Evolutionary conservation across 371 early-diverging fungal genomes (phyloP).

Genomic region (Blakeslea trispora): DNA sequence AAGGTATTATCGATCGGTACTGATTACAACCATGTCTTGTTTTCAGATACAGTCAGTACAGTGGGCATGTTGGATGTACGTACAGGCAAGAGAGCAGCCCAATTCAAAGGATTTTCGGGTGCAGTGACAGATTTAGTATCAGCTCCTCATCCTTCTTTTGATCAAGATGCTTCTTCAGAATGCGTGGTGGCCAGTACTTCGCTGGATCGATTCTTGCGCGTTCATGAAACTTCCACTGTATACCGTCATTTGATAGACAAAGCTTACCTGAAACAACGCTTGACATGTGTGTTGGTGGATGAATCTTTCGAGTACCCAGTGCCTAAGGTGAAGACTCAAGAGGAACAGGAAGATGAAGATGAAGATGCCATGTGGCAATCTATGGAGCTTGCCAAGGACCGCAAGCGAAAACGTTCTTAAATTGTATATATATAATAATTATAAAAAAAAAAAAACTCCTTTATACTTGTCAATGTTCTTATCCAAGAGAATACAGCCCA

Average conservation of each 20-base stretch:
- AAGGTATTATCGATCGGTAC: constrained; percentile 48
- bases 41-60: constrained; percentile 77
- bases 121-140: constrained; percentile 61
- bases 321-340: constrained; percentile 28
- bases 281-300: constrained; percentile 72
- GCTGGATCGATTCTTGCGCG: constrained; percentile 76
- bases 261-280: constrained; percentile 80
- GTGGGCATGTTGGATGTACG: constrained; percentile 69
- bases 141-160: constrained; percentile 29
- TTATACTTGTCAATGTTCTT: too few species aligned
- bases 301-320: constrained; percentile 45
- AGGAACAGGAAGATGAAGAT: constrained; percentile 48
- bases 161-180: constrained; percentile 11
- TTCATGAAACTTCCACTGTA: constrained; percentile 67
- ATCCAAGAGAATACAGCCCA: too few species aligned
- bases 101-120: constrained; percentile 73
- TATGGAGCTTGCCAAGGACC: constrained; percentile 23
- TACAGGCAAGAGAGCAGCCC: constrained; percentile 54
- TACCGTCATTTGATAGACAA: constrained; percentile 64
- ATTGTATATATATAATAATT: background rate
- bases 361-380: constrained; percentile 60
- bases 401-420: constrained; percentile 23
- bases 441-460: constrained; percentile 1
- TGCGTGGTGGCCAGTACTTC: constrained; percentile 64
- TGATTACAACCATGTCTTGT: constrained; percentile 62